phyloP scores from a whole-genome alignment of 768 basidiomycete genomes.

The Auricularia auricula-judae region DNA sequence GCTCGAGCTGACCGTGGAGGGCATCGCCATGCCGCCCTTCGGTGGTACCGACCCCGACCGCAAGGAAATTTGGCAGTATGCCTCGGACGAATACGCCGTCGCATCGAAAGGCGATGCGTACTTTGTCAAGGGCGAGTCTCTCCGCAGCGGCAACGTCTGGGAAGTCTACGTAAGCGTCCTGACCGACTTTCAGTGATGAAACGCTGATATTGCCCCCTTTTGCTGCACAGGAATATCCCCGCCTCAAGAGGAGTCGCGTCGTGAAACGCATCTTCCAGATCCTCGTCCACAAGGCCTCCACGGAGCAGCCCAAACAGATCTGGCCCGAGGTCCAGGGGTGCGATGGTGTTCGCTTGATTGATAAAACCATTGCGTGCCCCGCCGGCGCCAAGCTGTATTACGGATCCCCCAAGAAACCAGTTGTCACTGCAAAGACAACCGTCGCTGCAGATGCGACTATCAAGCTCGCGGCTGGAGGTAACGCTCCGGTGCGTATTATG shows the following conservation, averaged over 20 bases:
- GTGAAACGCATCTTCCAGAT: neutral
- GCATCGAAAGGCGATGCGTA: neutral
- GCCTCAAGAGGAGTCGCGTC: neutral
- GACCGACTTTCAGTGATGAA: too few species aligned
- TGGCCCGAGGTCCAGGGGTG: neutral
- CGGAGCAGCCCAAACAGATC: neutral
- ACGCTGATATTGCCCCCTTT: too few species aligned
- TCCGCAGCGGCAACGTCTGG: neutral
- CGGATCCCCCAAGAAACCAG: neutral
- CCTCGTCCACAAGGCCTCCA: neutral
- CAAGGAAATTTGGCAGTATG: neutral
- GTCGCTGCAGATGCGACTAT: neutral
- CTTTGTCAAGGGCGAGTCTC: slow-evolving; percentile 1
- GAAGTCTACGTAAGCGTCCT: neutral
- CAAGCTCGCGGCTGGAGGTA: neutral
- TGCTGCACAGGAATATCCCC: neutral
- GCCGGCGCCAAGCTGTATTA: neutral
- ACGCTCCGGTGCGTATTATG: too few species aligned
- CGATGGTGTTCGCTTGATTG: neutral
- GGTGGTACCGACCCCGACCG: neutral
- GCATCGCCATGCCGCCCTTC: neutral
- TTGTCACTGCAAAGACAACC: neutral
- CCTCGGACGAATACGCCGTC: neutral
- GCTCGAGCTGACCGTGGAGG: neutral
- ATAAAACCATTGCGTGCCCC: neutral